Evolutionary conservation across 106 monocot genomes (phyloP), one percentile per base, ranked within the genome.

Genomic region (Vanilla planifolia): DNA sequence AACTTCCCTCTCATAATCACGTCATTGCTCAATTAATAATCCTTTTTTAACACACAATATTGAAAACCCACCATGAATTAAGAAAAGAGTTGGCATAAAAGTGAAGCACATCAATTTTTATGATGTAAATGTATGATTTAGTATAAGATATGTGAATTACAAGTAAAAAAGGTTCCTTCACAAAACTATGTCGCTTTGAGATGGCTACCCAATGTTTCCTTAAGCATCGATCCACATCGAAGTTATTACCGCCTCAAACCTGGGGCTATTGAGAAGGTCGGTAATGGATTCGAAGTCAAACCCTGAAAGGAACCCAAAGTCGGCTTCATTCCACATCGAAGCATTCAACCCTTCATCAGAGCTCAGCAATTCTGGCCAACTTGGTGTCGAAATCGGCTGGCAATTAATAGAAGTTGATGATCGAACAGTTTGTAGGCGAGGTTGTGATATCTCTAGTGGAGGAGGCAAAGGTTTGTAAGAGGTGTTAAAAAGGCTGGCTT

Each of bases 151-250:
- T n/a, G n/a, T n/a, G n/a, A n/a, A n/a, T n/a, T n/a, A n/a, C n/a
- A n/a, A n/a, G n/a, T n/a, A n/a, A n/a, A n/a, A n/a, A n/a, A n/a
- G n/a, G n/a, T n/a, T n/a, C n/a, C n/a, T n/a, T n/a, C n/a, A n/a
- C n/a, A n/a, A n/a, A n/a, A n/a, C n/a, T n/a, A n/a, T n/a, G n/a
- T n/a, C 29, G 5, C 28, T 30, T 30, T 53, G 27, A 16, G 53
- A 22, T 5, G 30, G n/a, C 53, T 53, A 27, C 53, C 30, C 53
- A 24, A 50, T 17, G 11, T 50, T 50, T 1, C 50, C 7, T 9
- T 50, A 53, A 53, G 25, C 53, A 53, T 30, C 30, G n/a, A 30
- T 14, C 53, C 53, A 53, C 11, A 53, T 28, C 6, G 53, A 29
- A 53, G 53, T 1, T 29, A 28, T 7, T 16, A 30, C 16, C 5